A percentile compares a stretch with the other conserved stretches of the same genome.
phyloP scores from a whole-genome alignment of 768 basidiomycete species.

The Dictyophora rubrovolvata region DNA sequence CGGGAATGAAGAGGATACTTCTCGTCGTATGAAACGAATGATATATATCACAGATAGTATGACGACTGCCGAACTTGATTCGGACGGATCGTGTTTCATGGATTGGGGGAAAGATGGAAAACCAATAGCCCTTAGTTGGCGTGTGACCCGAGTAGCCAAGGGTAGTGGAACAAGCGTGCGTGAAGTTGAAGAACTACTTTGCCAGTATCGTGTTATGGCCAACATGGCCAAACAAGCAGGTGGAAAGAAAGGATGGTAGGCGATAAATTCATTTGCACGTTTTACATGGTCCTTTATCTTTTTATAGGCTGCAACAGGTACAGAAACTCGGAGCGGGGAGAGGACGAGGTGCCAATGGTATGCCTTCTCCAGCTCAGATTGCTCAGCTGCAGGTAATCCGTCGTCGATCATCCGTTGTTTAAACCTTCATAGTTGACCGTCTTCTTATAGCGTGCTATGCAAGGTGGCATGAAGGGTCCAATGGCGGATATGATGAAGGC shows the following conservation, averaged over 20 bases:
- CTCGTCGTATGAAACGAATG: constrained; percentile 89
- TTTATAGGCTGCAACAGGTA: constrained; percentile 63
- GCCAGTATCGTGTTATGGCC: constrained; percentile 97
- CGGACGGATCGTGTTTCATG: constrained; percentile 89
- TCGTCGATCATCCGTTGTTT: background rate
- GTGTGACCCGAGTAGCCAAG: constrained; percentile 80
- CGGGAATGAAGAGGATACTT: constrained; percentile 90
- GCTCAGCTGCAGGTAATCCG: constrained; percentile 79
- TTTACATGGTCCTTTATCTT: constrained; percentile 9
- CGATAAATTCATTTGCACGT: constrained; percentile 8
- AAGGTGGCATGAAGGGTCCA: constrained; percentile 83
- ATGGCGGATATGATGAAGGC: constrained; percentile 98
- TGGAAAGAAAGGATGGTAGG: constrained; percentile 90
- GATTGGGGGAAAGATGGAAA: constrained; percentile 74
- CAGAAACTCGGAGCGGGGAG: constrained; percentile 91
- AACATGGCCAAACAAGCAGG: constrained; percentile 98
- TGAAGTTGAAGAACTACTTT: constrained; percentile 95
- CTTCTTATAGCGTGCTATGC: constrained; percentile 66
- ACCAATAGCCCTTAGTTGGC: constrained; percentile 78
- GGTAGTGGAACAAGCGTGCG: constrained; percentile 92
- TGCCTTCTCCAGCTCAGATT: constrained; percentile 89
- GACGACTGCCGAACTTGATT: constrained; percentile 88
- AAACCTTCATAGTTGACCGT: constrained; percentile 2
- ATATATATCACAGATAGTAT: constrained; percentile 98
- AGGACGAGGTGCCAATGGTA: constrained; percentile 76